These are phyloP conservation scores for Delphinella strobiligena DNA, from an alignment of 2,329 filamentous ascomycete genomes.

Conservation along the genomic window DNA sequence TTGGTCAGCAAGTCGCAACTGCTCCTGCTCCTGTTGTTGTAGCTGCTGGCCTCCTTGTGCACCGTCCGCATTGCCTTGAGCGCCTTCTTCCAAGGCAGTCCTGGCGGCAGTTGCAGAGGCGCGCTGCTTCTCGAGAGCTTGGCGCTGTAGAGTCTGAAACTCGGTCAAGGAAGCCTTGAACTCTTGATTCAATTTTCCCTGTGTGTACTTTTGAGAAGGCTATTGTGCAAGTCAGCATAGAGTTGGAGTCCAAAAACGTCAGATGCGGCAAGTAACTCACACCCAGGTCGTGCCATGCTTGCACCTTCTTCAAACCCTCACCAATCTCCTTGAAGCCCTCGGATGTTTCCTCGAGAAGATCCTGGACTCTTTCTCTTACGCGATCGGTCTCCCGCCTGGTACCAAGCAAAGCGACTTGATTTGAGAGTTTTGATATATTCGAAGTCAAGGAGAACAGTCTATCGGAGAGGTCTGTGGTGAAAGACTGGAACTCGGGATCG, in stretches of 20 bases:
- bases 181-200: conserved; percentile 87
- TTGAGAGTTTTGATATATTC: conserved; percentile 73
- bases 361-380: conserved; percentile 80
- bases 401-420: conserved; percentile 74
- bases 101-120: conserved; percentile 74
- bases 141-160: conserved; percentile 84
- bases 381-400: conserved; percentile 85
- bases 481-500: conserved; percentile 79
- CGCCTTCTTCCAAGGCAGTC: conserved; percentile 53
- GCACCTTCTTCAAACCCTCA: conserved; percentile 85
- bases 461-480: conserved; percentile 73
- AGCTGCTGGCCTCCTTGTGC: conserved; percentile 42
- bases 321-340: conserved; percentile 82
- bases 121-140: conserved; percentile 84
- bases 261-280: conserved; percentile 35
- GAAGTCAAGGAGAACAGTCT: conserved; percentile 81
- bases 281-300: conserved; percentile 59
- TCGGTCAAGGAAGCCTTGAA: conserved; percentile 81
- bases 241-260: background rate
- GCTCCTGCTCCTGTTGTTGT: conserved; percentile 45
- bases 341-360: conserved; percentile 74
- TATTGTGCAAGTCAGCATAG: conserved; percentile 26
- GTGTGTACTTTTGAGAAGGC: conserved; percentile 93
- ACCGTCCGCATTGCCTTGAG: conserved; percentile 28
- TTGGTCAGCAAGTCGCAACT: conserved; percentile 73